A percentile compares a stretch with the other conserved stretches of the same genome.
These are phyloP conservation scores for Oryza nivara DNA, from an alignment of 176 grass and related monocot genomes.

Conservation along the genomic window DNA sequence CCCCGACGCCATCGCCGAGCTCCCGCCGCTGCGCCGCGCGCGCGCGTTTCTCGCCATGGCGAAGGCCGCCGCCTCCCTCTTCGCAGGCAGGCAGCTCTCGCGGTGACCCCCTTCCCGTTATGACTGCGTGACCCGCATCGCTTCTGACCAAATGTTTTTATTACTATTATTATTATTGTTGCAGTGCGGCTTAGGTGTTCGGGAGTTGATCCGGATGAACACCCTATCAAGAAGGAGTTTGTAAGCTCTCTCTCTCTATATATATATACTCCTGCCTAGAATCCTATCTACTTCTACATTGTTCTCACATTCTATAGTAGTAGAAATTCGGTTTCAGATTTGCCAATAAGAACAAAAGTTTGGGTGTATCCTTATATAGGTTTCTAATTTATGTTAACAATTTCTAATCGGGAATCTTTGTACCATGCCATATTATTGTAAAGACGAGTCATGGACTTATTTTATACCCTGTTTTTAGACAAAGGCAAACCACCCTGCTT, in stretches of 20 bases:
- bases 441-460: not conserved
- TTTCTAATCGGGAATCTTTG: not conserved
- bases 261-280: not conserved
- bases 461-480: not conserved
- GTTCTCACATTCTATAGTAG: not conserved
- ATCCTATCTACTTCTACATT: not conserved
- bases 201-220: conserved; percentile 75
- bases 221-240: conserved; percentile 84
- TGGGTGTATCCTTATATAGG: not conserved
- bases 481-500: not conserved
- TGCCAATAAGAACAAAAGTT: not conserved
- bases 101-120: not conserved
- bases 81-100: conserved; percentile 45
- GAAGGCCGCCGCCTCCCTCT: conserved; percentile 64
- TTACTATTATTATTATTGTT: not conserved
- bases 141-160: not conserved
- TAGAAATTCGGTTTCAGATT: not conserved
- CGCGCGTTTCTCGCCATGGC: conserved; percentile 73
- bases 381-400: not conserved
- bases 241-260: conserved; percentile 40
- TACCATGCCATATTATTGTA: not conserved
- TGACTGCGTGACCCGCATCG: not conserved
- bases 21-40: conserved; percentile 65
- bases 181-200: conserved; percentile 77
- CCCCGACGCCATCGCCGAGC: conserved; percentile 62